Evolutionary conservation across 208 protist genomes (phyloP), one percentile per base, ranked within the genome.

Genomic region (Tritrichomonas foetus): DNA sequence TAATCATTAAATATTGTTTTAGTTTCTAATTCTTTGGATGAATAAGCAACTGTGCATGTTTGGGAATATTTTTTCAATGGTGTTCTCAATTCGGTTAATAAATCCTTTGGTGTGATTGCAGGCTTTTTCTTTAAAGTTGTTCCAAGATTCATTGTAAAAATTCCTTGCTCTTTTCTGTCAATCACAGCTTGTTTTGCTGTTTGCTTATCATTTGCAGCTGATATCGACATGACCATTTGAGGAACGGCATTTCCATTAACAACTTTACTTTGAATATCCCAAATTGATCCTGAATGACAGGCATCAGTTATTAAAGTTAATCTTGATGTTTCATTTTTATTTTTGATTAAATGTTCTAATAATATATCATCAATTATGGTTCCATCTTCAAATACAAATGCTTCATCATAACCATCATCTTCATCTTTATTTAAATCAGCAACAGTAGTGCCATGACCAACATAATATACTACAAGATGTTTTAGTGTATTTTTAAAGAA

Each of bases 361-460:
- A 89, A 89, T 47, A 82, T 57, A 57, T 89, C 78, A 89, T 89
- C 78, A 16, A 89, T 39, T 20, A 89, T 89, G 9, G 27, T 49
- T 20, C 47, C 41, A 89, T 89, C 78, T 22, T 57, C 14, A 39
- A 89, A 89, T 22, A 89, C 44, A 36, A 82, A 82, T 9, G 74
- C 74, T 44, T 82, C 74, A 82, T 82, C 74, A 57, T 61, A 61
- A 0, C 78, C 78, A 89, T 89, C 78, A 89, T 25, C 78, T 57
- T 89, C 78, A 89, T 89, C 78, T n/a, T 36, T 36, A n/a, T 89
- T 20, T 3, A 61, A 13, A 36, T 89, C 78, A 16, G 20, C 44
- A 27, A 89, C 78, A 22, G 11, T 89, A 47, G 78, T 89, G 0
- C 47, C 78, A 50, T 89, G 78, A 0, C 78, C 78, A 57, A 89